These are phyloP conservation scores for Buddleja alternifolia DNA, from an alignment of 257 asterid species.

Conservation along the genomic window DNA sequence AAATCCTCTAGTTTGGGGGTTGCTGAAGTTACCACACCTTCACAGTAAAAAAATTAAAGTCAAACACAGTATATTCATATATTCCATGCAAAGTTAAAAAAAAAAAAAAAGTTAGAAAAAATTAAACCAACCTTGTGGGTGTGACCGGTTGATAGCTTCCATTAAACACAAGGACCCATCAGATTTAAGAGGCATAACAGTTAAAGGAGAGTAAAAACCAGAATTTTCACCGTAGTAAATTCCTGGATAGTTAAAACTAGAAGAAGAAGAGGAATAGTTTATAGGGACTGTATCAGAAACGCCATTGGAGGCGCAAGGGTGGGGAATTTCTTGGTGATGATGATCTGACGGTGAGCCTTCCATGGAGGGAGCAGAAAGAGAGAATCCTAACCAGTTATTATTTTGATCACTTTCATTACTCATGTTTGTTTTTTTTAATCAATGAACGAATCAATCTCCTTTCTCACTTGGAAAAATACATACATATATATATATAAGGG, in stretches of 20 bases:
- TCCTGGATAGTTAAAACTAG: conserved; percentile 53
- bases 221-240: conserved; percentile 57
- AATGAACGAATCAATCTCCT: conserved; percentile 18
- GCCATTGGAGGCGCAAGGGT: conserved; percentile 40
- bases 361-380: conserved; percentile 73
- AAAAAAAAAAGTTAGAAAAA: conserved; percentile 11
- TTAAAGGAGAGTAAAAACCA: conserved; percentile 53
- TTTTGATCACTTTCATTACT: conserved; percentile 45
- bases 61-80: conserved; percentile 18
- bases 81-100: background rate
- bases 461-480: conserved; percentile 15
- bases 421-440: conserved; percentile 45
- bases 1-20: conserved; percentile 86
- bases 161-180: conserved; percentile 89
- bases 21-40: conserved; percentile 54
- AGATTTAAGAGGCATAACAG: conserved; percentile 87
- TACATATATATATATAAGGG: no score
- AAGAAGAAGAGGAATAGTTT: conserved; percentile 46
- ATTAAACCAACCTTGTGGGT: conserved; percentile 61
- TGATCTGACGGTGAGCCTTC: conserved; percentile 47
- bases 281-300: conserved; percentile 43
- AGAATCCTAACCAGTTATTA: conserved; percentile 83
- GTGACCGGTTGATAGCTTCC: conserved; percentile 83
- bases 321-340: conserved; percentile 36
- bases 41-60: conserved; percentile 24